These are phyloP conservation scores for Phytophthora megakarya DNA, from an alignment of 352 stramenopile species.

Conservation along the genomic window DNA sequence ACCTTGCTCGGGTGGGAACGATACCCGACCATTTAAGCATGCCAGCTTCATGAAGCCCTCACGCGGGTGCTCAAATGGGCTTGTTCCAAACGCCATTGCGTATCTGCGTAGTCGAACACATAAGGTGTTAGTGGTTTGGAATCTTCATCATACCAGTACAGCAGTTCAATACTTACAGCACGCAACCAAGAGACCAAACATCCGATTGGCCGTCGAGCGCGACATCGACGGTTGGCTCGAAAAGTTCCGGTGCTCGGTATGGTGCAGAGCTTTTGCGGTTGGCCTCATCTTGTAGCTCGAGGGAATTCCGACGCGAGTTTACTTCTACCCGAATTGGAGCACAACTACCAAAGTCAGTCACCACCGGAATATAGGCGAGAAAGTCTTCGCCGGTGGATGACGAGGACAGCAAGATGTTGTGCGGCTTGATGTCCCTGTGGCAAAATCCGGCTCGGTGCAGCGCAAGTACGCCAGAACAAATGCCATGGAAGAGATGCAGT, in stretches of 20 bases:
- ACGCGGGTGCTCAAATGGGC: constrained; percentile 77
- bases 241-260: constrained; percentile 86
- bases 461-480: constrained; percentile 76
- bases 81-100: constrained; percentile 85
- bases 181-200: constrained; percentile 85
- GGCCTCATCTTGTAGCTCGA: constrained; percentile 81
- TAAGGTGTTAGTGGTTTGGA: constrained; percentile 1
- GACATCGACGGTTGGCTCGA: constrained; percentile 69
- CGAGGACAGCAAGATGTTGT: constrained; percentile 82
- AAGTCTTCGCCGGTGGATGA: constrained; percentile 66
- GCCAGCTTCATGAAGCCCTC: constrained; percentile 88
- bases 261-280: constrained; percentile 83
- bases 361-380: constrained; percentile 75
- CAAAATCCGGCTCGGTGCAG: constrained; percentile 82
- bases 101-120: constrained; percentile 43
- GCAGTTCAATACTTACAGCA: constrained; percentile 55
- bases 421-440: constrained; percentile 85
- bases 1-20: constrained; percentile 78
- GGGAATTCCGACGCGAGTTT: constrained; percentile 65
- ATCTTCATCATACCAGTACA: not conserved
- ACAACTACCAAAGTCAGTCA: constrained; percentile 89
- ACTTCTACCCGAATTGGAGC: constrained; percentile 73
- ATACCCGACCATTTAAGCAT: constrained; percentile 76
- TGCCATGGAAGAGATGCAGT: constrained; percentile 84
- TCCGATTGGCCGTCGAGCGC: constrained; percentile 82